Percentiles rank a stretch among this genome's conserved stretches.
Conservation (phyloP, 352 stramenopile species). For the Peronospora farinosa region DNA sequence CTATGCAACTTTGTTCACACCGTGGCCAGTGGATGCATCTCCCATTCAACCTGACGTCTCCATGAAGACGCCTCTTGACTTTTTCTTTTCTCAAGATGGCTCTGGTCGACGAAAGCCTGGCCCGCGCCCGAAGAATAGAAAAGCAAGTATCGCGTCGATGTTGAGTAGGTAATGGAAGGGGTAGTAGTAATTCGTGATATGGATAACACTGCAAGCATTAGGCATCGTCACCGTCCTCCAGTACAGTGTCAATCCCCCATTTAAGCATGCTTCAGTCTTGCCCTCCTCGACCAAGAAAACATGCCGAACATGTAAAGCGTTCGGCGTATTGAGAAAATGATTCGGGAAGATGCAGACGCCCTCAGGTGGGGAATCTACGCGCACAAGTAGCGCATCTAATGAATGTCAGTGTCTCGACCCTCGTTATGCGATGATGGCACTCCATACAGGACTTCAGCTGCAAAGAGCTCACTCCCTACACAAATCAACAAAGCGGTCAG, state of each 20-base stretch:
- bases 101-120: constrained; percentile 55
- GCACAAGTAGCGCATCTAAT: constrained; percentile 49
- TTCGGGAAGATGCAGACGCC: constrained; percentile 44
- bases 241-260: not conserved
- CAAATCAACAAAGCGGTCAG: not conserved
- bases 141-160: constrained; percentile 1
- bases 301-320: constrained; percentile 56
- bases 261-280: no score
- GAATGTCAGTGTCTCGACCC: constrained; percentile 22
- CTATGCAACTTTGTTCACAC: constrained; percentile 54
- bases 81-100: constrained; percentile 48
- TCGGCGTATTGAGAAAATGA: constrained; percentile 54
- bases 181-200: not conserved
- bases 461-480: constrained; percentile 2
- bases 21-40: constrained; percentile 54
- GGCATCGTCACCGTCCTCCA: constrained; percentile 3
- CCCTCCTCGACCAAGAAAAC: constrained; percentile 47
- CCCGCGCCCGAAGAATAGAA: constrained; percentile 38
- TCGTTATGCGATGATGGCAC: constrained; percentile 31
- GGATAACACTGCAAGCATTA: not conserved
- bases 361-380: constrained; percentile 45
- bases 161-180: not conserved
- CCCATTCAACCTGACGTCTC: constrained; percentile 33
- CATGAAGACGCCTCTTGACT: constrained; percentile 64
- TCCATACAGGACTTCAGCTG: constrained; percentile 32